Conservation (phyloP, 192 early-diverging fungal species). For the Rhizophagus clarus region DNA sequence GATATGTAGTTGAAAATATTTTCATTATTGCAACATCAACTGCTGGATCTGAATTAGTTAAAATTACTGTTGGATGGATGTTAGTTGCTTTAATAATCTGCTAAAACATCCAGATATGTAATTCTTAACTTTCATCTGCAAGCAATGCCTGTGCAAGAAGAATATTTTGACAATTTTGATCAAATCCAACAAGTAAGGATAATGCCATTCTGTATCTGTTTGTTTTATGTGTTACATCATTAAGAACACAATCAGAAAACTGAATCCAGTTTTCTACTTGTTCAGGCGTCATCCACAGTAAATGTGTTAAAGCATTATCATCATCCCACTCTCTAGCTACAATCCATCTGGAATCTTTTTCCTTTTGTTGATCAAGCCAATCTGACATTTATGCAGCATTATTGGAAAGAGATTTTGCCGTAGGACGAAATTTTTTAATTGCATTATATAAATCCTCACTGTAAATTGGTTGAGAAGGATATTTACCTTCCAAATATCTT, state of each 20-base stretch:
- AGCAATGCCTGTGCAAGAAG: not conserved
- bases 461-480: not conserved
- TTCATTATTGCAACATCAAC: no score
- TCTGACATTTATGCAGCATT: not conserved
- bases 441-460: not conserved
- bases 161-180: not conserved
- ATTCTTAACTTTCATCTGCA: not conserved
- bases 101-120: not conserved
- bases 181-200: not conserved
- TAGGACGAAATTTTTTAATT: not conserved
- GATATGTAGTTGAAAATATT: no score
- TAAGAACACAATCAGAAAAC: not conserved
- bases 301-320: not conserved
- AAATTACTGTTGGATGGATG: no score
- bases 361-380: not conserved
- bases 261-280: constrained; percentile 8
- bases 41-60: no score
- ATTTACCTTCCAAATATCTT: not conserved
- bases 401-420: not conserved
- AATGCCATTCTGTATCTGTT: not conserved
- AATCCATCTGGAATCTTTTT: not conserved
- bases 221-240: not conserved
- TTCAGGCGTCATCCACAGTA: not conserved
- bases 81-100: not conserved
- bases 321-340: not conserved